Evolutionary conservation across 2,329 filamentous ascomycete species (phyloP), one percentile per base, ranked within the genome.

Genomic region (Hymenoscyphus occultus): DNA sequence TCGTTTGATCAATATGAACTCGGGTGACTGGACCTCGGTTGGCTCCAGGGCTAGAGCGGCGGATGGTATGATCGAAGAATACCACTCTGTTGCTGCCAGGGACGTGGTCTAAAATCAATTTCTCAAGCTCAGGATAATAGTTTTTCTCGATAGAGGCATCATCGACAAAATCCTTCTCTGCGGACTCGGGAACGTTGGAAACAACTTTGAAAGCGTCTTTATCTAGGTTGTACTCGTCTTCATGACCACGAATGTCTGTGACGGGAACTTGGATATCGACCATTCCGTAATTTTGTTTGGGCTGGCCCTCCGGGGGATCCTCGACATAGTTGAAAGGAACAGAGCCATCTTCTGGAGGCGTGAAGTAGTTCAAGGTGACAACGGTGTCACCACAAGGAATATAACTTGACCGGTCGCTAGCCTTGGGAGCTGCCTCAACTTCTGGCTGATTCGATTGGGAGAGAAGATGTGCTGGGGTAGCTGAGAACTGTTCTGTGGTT

Each of bases 21-120:
- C 84, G 78, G 13, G 81, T 85, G 0, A 96, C 92, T 1, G 93
- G 92, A 1, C 79, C 81, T 59, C 92, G 85, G n/a, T 77, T 76
- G 0, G 90, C 84, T 62, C 80, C 77, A 0, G 86, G 83, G 1
- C 77, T 75, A 12, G 85, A 81, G 54, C 90, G 85, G n/a, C 93
- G 89, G 76, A 96, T 86, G 7, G 92, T 96, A 80, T 97, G 91
- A 80, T 96, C 92, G 78, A 96, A 97, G 74, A 96, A 80, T 70
- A 91, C 80, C 39, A 96, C 81, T 4, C 83, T 82, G 64, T 84
- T 82, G 32, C 85, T 83, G 62, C 89, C 90, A 0, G 89, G 87
- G 16, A 96, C 81, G 64, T 86, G 77, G 14, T 85, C 79, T 2
- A 93, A 79, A 0, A 97, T 80, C 32, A 96, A 79, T 59, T 83